A percentile compares a stretch with the other conserved stretches of the same genome.
phyloP scores from a whole-genome alignment of 1,284 basidiomycete species.

The Kwoniella shivajii region DNA sequence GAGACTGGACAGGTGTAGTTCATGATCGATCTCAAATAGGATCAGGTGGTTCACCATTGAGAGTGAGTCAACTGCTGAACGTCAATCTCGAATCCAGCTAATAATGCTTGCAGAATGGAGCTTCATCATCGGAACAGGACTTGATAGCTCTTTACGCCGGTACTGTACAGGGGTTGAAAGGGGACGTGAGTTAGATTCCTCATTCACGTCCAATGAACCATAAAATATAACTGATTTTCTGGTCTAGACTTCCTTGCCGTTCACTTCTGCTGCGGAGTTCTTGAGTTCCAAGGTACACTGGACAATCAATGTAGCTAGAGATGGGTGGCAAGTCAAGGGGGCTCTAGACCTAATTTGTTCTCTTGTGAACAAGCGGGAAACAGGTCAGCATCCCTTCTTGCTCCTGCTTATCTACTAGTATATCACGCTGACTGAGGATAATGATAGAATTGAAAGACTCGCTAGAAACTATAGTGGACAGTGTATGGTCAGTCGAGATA shows the following conservation, averaged over 20 bases:
- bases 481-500: slow-evolving; percentile 55
- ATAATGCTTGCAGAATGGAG: slow-evolving; percentile 54
- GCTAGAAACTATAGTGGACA: slow-evolving; percentile 53
- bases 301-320: slow-evolving; percentile 60
- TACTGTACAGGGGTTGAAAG: slow-evolving; percentile 64
- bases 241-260: slow-evolving; percentile 16
- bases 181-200: slow-evolving; percentile 60
- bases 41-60: slow-evolving; percentile 52
- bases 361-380: slow-evolving; percentile 72
- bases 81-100: not conserved
- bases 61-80: slow-evolving; percentile 36
- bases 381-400: slow-evolving; percentile 56
- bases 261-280: slow-evolving; percentile 53
- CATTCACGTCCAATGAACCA: slow-evolving; percentile 1
- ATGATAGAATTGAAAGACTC: slow-evolving; percentile 59
- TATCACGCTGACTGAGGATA: too few species aligned
- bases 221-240: not conserved
- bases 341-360: slow-evolving; percentile 67
- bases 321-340: slow-evolving; percentile 63
- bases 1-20: slow-evolving; percentile 62
- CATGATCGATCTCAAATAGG: slow-evolving; percentile 54
- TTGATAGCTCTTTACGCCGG: slow-evolving; percentile 69
- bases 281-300: slow-evolving; percentile 63
- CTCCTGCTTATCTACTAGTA: not conserved
- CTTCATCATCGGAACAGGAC: slow-evolving; percentile 62